Conservation (phyloP, 768 basidiomycete genomes). For the Termitomyces sp. region DNA sequence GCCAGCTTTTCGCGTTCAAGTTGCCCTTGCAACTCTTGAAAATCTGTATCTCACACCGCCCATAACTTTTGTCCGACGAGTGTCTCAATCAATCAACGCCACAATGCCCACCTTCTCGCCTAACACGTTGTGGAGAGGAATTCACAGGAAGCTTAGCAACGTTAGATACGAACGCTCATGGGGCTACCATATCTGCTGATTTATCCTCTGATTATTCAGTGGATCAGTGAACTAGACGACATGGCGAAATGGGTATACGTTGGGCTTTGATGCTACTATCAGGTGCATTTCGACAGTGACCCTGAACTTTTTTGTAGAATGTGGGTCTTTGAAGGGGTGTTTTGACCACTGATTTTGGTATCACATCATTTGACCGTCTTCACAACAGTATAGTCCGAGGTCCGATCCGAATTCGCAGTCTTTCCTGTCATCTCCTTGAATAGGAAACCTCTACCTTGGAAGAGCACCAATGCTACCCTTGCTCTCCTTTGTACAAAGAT, state of each 20-base stretch:
- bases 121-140: background rate
- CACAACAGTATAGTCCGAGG: background rate
- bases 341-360: too few species aligned
- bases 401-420: too few species aligned
- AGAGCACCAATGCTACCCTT: too few species aligned
- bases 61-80: background rate
- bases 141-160: background rate
- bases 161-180: background rate
- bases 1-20: too few species aligned
- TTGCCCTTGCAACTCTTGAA: too few species aligned
- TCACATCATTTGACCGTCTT: background rate
- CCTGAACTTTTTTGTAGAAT: too few species aligned
- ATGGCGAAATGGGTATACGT: too few species aligned
- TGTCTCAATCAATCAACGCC: background rate
- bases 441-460: too few species aligned
- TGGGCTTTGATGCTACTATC: background rate
- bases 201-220: background rate
- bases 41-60: too few species aligned
- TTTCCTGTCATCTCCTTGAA: too few species aligned
- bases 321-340: background rate
- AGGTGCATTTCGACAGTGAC: background rate
- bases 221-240: background rate
- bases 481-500: too few species aligned
- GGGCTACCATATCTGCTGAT: background rate
- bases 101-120: background rate